Evolutionary conservation across 1,139 yeast genomes (phyloP), one percentile per base, ranked within the genome.

Genomic region (Saccharomyces pastorianus): DNA sequence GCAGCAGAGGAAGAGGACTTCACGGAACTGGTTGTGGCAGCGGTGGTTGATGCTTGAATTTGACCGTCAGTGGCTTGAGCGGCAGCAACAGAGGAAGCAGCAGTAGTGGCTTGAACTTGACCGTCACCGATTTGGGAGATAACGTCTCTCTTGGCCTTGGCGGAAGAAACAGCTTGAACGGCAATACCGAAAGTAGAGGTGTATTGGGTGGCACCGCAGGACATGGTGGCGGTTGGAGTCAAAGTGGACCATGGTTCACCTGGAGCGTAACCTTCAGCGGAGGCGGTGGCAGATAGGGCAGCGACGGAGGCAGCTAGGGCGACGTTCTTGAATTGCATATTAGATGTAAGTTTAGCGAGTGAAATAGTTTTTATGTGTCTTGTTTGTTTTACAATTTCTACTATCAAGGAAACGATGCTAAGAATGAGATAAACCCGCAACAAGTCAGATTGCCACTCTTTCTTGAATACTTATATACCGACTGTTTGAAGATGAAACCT

Each of bases 41-140:
- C 53, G 28, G 61, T 52, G 47, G 60, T 55, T 20, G 55, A 28
- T 27, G 49, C 57, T 71, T 82, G 87, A 62, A 81, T 72, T 73
- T 82, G 85, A 61, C 85, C 86, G 61, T 83, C 87, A 58, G 76
- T 75, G 57, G 82, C 80, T 72, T 81, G 85, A 46, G 67, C 58
- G 29, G 61, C 60, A 28, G 73, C 65, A 42, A 78, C 74, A 42
- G 61, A 31, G 20, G 20, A 17, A 17, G 20, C 20, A 17, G 20
- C 20, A 17, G 20, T 2, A 32, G 59, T 55, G 48, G 62, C 52
- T 48, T 60, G 63, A 47, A 60, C 48, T 61, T 20, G 23, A 4
- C 23, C 23, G 23, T 20, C 23, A 20, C 23, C 23, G 4, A 20
- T 20, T 20, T 20, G 62, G 51, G 62, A 61, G 44, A 61, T 56